phyloP scores from a whole-genome alignment of 1,284 basidiomycete genomes.

The Psilocybe mexicana region DNA sequence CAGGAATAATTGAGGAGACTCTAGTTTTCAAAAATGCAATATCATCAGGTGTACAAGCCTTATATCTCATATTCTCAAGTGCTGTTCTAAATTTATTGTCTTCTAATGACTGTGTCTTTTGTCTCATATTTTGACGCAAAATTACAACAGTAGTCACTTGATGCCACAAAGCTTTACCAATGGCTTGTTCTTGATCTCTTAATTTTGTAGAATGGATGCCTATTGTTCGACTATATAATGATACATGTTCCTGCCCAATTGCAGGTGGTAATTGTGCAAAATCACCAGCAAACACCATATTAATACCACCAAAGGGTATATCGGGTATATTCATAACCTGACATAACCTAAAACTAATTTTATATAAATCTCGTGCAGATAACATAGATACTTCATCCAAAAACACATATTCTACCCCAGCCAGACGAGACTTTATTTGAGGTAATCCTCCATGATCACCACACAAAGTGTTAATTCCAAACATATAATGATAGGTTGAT shows the following conservation, averaged over 20 bases:
- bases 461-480: constrained; percentile 25
- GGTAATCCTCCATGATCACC: background rate
- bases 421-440: constrained; percentile 9
- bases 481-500: constrained; percentile 36
- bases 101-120: no score
- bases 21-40: no score
- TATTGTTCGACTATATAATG: background rate
- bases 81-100: no score
- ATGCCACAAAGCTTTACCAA: no score
- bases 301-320: constrained; percentile 5
- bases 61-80: no score
- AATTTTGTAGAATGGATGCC: background rate
- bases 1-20: no score
- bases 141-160: constrained; percentile 1
- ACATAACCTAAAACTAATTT: constrained; percentile 16
- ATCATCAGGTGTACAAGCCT: no score
- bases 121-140: no score
- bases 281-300: no score
- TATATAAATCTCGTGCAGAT: no score
- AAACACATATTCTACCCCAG: constrained; percentile 17
- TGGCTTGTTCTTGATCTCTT: background rate
- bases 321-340: background rate
- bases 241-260: no score
- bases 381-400: constrained; percentile 33
- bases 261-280: constrained; percentile 21